Evolutionary conservation across 2,329 filamentous ascomycete species (phyloP).

Genomic region (Fusarium anguioides): DNA sequence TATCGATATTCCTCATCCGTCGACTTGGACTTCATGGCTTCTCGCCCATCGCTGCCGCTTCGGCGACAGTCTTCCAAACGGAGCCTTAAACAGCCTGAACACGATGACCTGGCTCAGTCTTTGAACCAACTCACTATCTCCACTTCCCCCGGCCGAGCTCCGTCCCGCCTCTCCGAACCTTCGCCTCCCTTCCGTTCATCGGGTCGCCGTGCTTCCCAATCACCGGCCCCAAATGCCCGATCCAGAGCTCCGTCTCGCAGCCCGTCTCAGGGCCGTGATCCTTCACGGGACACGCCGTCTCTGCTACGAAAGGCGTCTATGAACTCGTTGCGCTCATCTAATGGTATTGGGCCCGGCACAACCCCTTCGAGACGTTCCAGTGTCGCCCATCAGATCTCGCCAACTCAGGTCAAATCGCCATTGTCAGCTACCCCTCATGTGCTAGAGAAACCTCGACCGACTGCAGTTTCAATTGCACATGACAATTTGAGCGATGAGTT

Average conservation of each 20-base stretch:
- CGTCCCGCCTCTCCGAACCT: conserved; percentile 52
- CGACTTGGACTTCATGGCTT: conserved; percentile 44
- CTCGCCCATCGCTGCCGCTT: conserved; percentile 46
- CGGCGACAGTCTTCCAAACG: conserved; percentile 52
- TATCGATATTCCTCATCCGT: conserved; percentile 28
- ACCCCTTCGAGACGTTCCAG: conserved; percentile 62
- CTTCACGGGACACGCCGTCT: conserved; percentile 61
- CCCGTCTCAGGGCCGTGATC: conserved; percentile 56
- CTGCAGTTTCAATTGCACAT: conserved; percentile 68
- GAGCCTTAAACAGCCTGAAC: conserved; percentile 39
- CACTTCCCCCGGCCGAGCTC: conserved; percentile 45
- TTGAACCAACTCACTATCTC: conserved; percentile 59
- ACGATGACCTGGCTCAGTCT: conserved; percentile 55
- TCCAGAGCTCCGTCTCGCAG: conserved; percentile 54
- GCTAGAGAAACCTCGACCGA: conserved; percentile 56
- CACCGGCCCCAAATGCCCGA: conserved; percentile 39
- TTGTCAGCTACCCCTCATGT: conserved; percentile 42
- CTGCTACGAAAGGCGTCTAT: conserved; percentile 67
- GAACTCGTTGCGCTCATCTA: conserved; percentile 65
- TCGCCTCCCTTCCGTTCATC: conserved; percentile 55
- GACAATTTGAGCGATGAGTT: conserved; percentile 78
- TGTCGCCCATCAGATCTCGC: conserved; percentile 58
- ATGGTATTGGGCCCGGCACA: conserved; percentile 52
- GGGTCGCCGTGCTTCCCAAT: conserved; percentile 47
- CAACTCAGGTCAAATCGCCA: conserved; percentile 54